Conservation (phyloP, 2,329 filamentous ascomycete genomes). For the Phyllosticta paracitricarpa region DNA sequence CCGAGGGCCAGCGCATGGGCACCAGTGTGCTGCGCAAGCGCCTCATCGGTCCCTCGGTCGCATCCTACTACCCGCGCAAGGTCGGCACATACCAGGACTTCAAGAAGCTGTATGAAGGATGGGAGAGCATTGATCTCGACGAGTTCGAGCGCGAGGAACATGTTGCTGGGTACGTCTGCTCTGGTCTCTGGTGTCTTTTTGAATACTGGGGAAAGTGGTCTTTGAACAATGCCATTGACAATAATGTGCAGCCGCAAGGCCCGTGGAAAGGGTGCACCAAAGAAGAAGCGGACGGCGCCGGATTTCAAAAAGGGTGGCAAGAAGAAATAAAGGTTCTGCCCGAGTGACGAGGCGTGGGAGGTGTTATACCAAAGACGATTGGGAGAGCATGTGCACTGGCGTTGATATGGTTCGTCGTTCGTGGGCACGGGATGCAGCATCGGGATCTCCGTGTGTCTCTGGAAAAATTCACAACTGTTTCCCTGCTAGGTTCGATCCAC, state of each 20-base stretch:
- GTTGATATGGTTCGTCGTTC: background rate
- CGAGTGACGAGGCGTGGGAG: background rate
- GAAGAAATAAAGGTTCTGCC: constrained; percentile 1
- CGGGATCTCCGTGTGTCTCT: background rate
- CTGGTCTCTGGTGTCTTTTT: background rate
- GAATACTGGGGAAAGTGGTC: background rate
- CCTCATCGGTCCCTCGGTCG: constrained; percentile 70
- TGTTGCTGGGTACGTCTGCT: constrained; percentile 38
- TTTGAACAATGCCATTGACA: background rate
- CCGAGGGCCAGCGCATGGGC: constrained; percentile 67
- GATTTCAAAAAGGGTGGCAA: constrained; percentile 1
- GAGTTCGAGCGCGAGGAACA: constrained; percentile 73
- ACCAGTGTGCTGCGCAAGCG: constrained; percentile 89
- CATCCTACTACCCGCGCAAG: constrained; percentile 78
- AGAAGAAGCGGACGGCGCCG: constrained; percentile 42
- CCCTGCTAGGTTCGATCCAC: background rate
- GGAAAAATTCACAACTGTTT: background rate
- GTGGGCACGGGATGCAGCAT: background rate
- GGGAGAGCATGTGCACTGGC: background rate
- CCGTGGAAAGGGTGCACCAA: constrained; percentile 64
- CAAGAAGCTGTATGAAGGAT: constrained; percentile 56
- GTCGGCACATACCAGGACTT: constrained; percentile 64
- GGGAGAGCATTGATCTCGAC: constrained; percentile 61
- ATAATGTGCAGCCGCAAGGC: constrained; percentile 39
- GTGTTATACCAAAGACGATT: background rate